Evolutionary conservation across 768 basidiomycete species (phyloP), one percentile per base, ranked within the genome.

Genomic region (Suillus subluteus): DNA sequence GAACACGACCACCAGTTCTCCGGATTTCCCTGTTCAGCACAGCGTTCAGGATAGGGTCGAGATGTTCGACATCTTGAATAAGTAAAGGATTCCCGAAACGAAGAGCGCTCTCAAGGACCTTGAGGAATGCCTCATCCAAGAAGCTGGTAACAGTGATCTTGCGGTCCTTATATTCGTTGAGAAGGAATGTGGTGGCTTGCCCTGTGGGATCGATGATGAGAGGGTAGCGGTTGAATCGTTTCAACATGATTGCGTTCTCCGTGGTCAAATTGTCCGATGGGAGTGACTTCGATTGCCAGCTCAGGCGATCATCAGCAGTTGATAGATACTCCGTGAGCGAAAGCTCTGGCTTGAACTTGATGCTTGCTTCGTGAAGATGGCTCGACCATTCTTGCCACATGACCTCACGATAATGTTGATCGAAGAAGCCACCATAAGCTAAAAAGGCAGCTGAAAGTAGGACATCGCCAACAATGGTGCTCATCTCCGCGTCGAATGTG

Each of bases 211-310:
- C 98, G 72, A 99, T 95, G 66, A 99, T 94, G 62, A 99, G 87
- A 8, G 98, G 98, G 78, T 99, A 99, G 23, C 98, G 93, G 73
- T 95, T 94, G 87, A 96, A 98, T 59, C 96, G 90, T 75, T 97
- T 96, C 74, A 99, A 88, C 95, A 99, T 99, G 79, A 99, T 96
- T n/a, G 98, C 98, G 75, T 99, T 99, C 81, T 99, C 98, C 1
- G 94, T 95, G 70, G 95, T 98, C 55, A 99, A 83, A 68, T 93
- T 96, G 78, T 99, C 96, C 6, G 95, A 90, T 1, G 98, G 98
- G n/a, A 99, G 83, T 1, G 94, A 91, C 73, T 95, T 96, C 38
- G 95, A 92, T 78, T 97, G 95, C 98, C 96, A 99, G 72, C 86
- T 89, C 68, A 98, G 86, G 52, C 97, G 92, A 74, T 99, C 95